Evolutionary conservation across 495 filamentous ascomycete species (phyloP).

Genomic region (Bombardia bombarda): DNA sequence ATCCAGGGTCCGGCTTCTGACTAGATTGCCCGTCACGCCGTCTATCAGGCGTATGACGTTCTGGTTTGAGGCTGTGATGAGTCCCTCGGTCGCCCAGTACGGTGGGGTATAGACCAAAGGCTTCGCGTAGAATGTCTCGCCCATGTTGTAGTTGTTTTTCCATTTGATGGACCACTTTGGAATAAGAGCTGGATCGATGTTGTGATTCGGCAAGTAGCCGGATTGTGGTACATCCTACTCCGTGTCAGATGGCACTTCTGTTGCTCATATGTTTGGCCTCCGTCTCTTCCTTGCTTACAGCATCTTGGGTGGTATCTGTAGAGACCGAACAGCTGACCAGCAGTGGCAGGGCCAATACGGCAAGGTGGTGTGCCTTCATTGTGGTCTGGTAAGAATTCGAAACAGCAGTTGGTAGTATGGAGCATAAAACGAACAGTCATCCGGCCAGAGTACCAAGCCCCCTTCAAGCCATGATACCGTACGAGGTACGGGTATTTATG

Average conservation of each 20-base stretch:
- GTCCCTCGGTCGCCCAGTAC: slow-evolving; percentile 20
- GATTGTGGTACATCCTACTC: slow-evolving; percentile 32
- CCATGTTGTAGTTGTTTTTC: slow-evolving; percentile 15
- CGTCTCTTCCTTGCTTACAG: no score
- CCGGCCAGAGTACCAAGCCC: no score
- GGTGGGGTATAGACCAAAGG: slow-evolving; percentile 34
- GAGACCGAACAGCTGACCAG: no score
- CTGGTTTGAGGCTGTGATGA: slow-evolving; percentile 33
- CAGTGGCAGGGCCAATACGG: no score
- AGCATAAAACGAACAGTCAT: no score
- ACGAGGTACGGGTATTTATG: no score
- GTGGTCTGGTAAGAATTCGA: no score
- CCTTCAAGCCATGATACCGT: no score
- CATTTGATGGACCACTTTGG: slow-evolving; percentile 24
- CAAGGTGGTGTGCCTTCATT: no score
- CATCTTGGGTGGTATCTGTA: no score
- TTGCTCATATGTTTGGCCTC: no score
- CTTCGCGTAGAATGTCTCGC: slow-evolving; percentile 31
- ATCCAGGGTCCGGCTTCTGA: slow-evolving; percentile 9
- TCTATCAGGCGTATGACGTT: slow-evolving; percentile 11
- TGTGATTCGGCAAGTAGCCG: slow-evolving; percentile 36
- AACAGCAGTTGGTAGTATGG: no score
- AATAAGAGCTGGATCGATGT: slow-evolving; percentile 34
- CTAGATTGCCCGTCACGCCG: slow-evolving; percentile 2
- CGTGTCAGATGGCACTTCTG: not conserved